Evolutionary conservation across 176 grass and related monocot species (phyloP), one percentile per base, ranked within the genome.

Genomic region (Alloteropsis semialata): DNA sequence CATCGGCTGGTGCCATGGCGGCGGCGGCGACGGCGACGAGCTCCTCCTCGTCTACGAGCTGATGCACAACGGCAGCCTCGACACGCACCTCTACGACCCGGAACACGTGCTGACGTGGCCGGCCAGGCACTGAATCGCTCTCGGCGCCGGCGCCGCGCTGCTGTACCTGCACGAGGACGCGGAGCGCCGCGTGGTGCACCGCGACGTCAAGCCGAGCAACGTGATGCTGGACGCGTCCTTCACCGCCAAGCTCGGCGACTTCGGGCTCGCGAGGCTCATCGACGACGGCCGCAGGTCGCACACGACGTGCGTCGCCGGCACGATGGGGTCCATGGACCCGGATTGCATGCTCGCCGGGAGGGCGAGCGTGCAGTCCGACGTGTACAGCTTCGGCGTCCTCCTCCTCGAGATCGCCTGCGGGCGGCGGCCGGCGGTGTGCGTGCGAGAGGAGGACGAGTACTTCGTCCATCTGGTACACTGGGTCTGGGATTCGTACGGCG

Each of bases 61-160:
- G 19, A 84, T 95, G 90, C 87, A 51, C 38, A 92, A 95, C 1
- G 92, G 87, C 8, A 92, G 90, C 74, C 74, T 95, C 0, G 92
- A 92, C 51, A 11, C 8, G 0, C 82, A 94, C 50, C 73, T 94
- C 6, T 76, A 94, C 80, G 50, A 19, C 0, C 21, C 43, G 0
- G 63, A 82, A 9, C 19, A 8, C 29, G 0, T 22, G 4, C 70
- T 94, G 8, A 10, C 46, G 2, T 94, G 92, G 92, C 50, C 65
- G 22, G 33, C 2, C 18, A 58, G 84, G 69, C 66, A 87, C 5
- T 0, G 54, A 54, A 21, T 80, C 1, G 69, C 64, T 9, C 22
- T 87, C 2, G 85, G 70, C 4, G 7, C 81, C 17, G 78, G 78
- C 28, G 24, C 38, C 0, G 85, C 78, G 6, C 78, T 87, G 18